Base-by-base conservation (phyloP, 2,329 filamentous ascomycete genomes). In the Fusarium protoensiforme region DNA sequence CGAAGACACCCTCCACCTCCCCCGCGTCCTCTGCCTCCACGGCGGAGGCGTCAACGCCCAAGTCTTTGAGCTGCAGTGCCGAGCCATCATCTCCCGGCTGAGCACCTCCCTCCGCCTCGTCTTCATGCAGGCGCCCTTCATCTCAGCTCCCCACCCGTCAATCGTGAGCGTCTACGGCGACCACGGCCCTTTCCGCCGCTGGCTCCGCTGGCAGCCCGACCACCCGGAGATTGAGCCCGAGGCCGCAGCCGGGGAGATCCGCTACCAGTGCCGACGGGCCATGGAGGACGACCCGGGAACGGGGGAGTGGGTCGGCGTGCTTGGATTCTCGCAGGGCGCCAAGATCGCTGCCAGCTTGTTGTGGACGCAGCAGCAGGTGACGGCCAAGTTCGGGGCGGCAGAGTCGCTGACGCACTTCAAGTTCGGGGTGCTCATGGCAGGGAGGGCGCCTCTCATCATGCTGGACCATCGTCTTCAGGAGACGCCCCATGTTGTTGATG, bases 11-110 rank as follows among this genome's bases (percentile, higher is more conserved):
- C 77, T 78, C 18, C 61, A 73, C 67, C 84, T 87, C 31, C 92
- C 92, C 4, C 91, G 93, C 67, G 90, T 95, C 74, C 91, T 95
- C 75, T 95, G 92, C 82, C 90, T 95, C n/a, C 93, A 95, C 81
- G 93, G 93, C 79, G 93, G 93, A 76, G 93, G 93, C 69, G 90
- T 92, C 72, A 94, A 92, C 77, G 91, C 87, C n/a, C 79, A 86
- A 43, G 89, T 94, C 80, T 95, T 95, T 84, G 84, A 87, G 69
- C 80, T 87, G 13, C 93, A 95, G 83, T 90, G 90, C 74, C 92
- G 93, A 70, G 84, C 84, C 71, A 75, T 89, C 62, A 80, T 82
- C 58, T 73, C 79, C 33, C 80, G 78, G 29, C 87, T 94, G 1
- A 79, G 82, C 51, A 80, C 86, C 8, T 81, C 87, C 53, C 94